These are phyloP conservation scores for Erodium maritimum DNA, from an alignment of 345 rosid genomes.

Conservation along the genomic window DNA sequence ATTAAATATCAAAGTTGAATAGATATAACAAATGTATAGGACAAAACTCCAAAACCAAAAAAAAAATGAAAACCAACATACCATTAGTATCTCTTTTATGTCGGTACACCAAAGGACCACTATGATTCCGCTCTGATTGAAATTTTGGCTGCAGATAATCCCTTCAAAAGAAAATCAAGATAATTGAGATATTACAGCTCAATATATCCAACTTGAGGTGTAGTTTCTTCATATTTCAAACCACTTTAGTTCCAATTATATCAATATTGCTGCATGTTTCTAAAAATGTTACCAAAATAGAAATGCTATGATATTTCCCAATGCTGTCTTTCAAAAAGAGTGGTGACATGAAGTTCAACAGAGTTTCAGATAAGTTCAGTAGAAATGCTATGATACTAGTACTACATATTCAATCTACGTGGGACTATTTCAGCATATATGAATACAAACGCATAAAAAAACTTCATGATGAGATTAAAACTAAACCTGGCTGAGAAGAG, in stretches of 20 bases:
- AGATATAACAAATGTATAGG: too few species aligned
- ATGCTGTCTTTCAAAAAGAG: too few species aligned
- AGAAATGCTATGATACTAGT: too few species aligned
- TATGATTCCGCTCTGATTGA: conserved; percentile 55
- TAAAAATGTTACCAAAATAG: too few species aligned
- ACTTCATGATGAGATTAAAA: background rate
- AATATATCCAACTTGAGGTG: conserved; percentile 1
- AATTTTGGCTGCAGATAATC: conserved; percentile 45
- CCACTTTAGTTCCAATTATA: too few species aligned
- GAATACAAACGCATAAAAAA: background rate
- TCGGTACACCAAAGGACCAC: conserved; percentile 59
- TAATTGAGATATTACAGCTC: conserved; percentile 11
- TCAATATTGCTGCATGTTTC: too few species aligned
- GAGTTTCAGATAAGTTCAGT: too few species aligned
- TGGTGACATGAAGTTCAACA: too few species aligned
- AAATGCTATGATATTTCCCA: too few species aligned
- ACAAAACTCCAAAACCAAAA: conserved; percentile 7
- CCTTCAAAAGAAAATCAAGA: conserved; percentile 31
- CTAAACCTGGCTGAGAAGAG: background rate
- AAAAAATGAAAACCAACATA: conserved; percentile 17
- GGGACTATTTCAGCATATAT: background rate
- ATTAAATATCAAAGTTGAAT: conserved; percentile 5
- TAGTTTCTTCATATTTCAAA: too few species aligned
- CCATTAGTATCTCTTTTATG: conserved; percentile 57
- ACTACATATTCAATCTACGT: background rate